Percentiles rank a stretch among this genome's conserved stretches.
Conservation (phyloP, 805 yeast species). For the Hemisphaericaspora nanyangensis region DNA sequence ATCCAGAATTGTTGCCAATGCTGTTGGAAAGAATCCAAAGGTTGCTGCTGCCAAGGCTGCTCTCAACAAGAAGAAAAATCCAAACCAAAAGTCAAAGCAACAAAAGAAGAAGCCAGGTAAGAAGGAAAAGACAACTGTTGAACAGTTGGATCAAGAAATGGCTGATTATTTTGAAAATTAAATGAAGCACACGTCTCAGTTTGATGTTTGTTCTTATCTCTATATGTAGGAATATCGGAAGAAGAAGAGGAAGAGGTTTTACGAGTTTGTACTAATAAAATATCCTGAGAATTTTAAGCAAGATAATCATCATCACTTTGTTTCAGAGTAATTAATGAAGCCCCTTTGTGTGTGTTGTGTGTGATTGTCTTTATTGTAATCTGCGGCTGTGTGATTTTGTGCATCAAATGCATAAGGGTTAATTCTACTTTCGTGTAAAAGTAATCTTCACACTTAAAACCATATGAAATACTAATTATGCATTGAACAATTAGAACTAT, state of each 20-base stretch:
- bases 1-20: constrained; percentile 63
- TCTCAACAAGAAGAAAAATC: constrained; percentile 15
- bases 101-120: constrained; percentile 38
- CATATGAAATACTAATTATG: no score
- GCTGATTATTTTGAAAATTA: constrained; percentile 68
- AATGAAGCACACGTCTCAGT: not conserved
- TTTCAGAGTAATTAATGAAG: no score
- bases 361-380: no score
- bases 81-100: constrained; percentile 36
- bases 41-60: constrained; percentile 13
- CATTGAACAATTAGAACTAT: no score
- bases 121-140: constrained; percentile 68
- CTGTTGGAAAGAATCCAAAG: constrained; percentile 22
- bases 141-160: constrained; percentile 97
- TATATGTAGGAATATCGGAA: not conserved
- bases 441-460: no score
- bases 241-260: not conserved
- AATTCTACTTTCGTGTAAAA: no score
- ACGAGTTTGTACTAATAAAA: no score
- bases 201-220: not conserved
- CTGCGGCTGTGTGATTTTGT: no score
- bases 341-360: no score
- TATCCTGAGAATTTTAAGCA: no score
- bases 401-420: no score
- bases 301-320: no score